Conservation (phyloP, 306 rosid genomes). For the Prunus salicina region DNA sequence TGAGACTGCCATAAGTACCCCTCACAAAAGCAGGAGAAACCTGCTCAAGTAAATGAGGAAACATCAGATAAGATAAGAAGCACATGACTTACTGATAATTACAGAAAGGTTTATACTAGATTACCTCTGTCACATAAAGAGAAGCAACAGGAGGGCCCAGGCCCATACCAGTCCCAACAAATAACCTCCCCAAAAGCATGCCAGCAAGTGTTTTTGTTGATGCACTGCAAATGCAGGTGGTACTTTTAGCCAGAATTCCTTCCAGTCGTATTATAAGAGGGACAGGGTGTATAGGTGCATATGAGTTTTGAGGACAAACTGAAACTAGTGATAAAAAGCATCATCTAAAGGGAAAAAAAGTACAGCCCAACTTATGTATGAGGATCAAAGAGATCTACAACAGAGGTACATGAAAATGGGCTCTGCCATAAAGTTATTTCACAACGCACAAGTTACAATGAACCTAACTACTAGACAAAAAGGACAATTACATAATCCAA, state of each 20-base stretch:
- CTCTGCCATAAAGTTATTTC: not conserved
- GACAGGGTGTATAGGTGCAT: not conserved
- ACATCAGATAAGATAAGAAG: conserved; percentile 20
- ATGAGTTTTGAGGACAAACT: not conserved
- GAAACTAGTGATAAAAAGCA: not conserved
- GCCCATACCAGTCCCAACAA: conserved; percentile 98
- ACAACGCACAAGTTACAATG: not conserved
- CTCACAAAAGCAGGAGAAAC: conserved; percentile 92
- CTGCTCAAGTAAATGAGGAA: conserved; percentile 33
- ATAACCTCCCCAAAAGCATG: conserved; percentile 88
- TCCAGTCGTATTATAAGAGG: not conserved
- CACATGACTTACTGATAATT: not conserved
- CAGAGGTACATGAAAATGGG: not conserved
- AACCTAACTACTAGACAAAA: not conserved
- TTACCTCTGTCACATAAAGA: conserved; percentile 90
- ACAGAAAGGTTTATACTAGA: conserved; percentile 14
- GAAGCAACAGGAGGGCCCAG: conserved; percentile 84
- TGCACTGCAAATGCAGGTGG: conserved; percentile 63
- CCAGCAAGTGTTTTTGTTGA: conserved; percentile 79
- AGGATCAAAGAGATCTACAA: not conserved
- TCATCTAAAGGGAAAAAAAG: not conserved
- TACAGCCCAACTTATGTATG: not conserved
- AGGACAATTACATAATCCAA: not conserved
- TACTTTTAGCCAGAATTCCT: conserved; percentile 3
- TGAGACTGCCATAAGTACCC: conserved; percentile 91